Evolutionary conservation across 306 rosid species (phyloP), one percentile per base, ranked within the genome.

Genomic region (Arachis stenosperma): DNA sequence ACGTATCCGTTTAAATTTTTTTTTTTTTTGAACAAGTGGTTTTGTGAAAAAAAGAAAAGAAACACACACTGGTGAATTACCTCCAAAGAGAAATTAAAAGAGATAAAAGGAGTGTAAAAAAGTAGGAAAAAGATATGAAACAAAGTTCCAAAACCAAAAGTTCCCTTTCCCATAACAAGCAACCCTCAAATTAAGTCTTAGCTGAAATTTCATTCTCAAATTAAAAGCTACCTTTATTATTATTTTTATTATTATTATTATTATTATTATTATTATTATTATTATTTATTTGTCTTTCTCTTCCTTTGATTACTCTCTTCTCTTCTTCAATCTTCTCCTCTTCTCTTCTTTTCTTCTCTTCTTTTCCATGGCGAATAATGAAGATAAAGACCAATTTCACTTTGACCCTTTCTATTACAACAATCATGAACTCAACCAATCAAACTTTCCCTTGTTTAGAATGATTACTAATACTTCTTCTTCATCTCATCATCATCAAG

Each of bases 351-450:
- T 70, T 8, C 1, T 11, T n/a, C 9, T 42, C 64, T 11, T 27
- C 11, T 51, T 70, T 11, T 6, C 78, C 44, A 92, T 92, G 96
- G 88, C 84, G 17, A 17, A 17, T 41, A 82, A 85, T 80, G 83
- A 33, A 33, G 37, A 81, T 48, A 78, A 81, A 51, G 77, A 60
- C 9, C 65, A 65, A 22, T 67, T 71, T 68, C 57, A 52, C 57
- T 79, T 68, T 4, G 86, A 89, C 74, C 96, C 90, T 8, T 89
- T 91, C 78, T 60, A 77, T 55, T 81, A 87, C 85, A 78, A 87
- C 82, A 76, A 74, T 71, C 82, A 82, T 51, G 84, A 80, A 61
- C 82, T 68, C 61, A 81, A 78, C 82, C 81, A 73, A 46, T 57
- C 85, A 40, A 75, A 78, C 74, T 82, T 74, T 56, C 82, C 87